phyloP scores from a whole-genome alignment of 1,139 yeast genomes.

The Waltiozyma sp. region DNA sequence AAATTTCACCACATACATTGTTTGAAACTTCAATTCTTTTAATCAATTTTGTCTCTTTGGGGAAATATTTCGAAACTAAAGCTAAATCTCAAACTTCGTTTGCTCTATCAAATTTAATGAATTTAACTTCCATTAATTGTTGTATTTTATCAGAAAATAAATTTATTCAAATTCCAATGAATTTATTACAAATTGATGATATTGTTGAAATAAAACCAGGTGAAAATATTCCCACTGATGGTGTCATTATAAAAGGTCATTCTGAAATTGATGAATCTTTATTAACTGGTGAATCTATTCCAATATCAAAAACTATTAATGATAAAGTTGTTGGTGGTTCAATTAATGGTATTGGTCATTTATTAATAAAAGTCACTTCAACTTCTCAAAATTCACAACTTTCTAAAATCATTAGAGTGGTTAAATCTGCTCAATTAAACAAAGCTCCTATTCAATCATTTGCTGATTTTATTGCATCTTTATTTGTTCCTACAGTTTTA shows the following conservation, averaged over 20 bases:
- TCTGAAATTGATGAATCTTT: conserved; percentile 83
- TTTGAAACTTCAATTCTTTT: conserved; percentile 88
- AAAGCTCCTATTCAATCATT: conserved; percentile 86
- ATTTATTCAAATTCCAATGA: conserved; percentile 44
- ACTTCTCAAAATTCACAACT: conserved; percentile 81
- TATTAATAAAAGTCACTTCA: conserved; percentile 56
- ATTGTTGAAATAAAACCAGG: conserved; percentile 77
- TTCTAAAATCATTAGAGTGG: conserved; percentile 76
- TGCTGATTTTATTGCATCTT: conserved; percentile 78
- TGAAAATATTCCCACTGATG: conserved; percentile 86
- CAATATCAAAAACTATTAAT: conserved; percentile 52
- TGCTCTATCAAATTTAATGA: conserved; percentile 70
- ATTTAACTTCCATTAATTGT: conserved; percentile 74
- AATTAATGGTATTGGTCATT: conserved; percentile 65
- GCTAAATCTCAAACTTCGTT: conserved; percentile 93
- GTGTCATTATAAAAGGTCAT: conserved; percentile 61
- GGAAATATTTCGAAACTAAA: conserved; percentile 81
- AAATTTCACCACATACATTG: conserved; percentile 54
- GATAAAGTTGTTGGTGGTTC: conserved; percentile 81
- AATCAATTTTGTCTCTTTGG: conserved; percentile 70
- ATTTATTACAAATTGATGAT: conserved; percentile 68
- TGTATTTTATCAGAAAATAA: no score
- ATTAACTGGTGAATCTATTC: conserved; percentile 81
- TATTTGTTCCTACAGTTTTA: conserved; percentile 62
- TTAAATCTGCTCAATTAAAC: conserved; percentile 79